Base-by-base conservation (phyloP, 352 stramenopile genomes). In the Phytophthora syringae region DNA sequence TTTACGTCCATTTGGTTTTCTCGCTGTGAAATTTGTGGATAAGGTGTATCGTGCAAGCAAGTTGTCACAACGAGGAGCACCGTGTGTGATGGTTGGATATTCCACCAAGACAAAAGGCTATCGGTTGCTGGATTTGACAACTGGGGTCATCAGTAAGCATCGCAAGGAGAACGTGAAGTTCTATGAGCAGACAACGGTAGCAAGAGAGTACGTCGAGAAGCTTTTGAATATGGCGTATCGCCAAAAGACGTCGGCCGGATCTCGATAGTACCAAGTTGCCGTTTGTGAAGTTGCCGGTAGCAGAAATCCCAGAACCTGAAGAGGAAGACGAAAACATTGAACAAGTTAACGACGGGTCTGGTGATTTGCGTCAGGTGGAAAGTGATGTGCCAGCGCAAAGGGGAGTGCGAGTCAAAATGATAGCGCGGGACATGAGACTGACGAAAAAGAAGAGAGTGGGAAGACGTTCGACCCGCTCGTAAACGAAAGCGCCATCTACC, bases 11-110 rank as follows among this genome's bases (percentile, higher is more conserved):
- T 65, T 65, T 52, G 57, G 36, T 20, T 57, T 45, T 44, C 30
- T 64, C 0, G 34, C 47, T 9, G 3, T 58, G 9, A 65, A 57
- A 20, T 65, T 58, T 47, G 37, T 65, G 25, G 57, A 54, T n/a
- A 54, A 54, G 5, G 48, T 54, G 7, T 54, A 54, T 10, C 48
- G 48, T n/a, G 15, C 28, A 16, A 39, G 47, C 20, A 65, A 65
- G 39, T 45, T 65, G 39, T 65, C 57, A 9, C 39, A 15, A 47
- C 27, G 21, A 13, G 47, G 48, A 5, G 39, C 39, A 13, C 48
- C 47, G 13, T 5, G 25, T 24, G 16, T 58, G 27, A 32, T 52
- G 37, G 37, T 52, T 0, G 57, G 57, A 0, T 58, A 58, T 52
- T 47, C 57, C 2, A 39, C 0, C 0, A 58, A 57, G 21, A 57